Conservation (phyloP, 2,329 filamentous ascomycete genomes). For the Ophiostoma piceae region DNA sequence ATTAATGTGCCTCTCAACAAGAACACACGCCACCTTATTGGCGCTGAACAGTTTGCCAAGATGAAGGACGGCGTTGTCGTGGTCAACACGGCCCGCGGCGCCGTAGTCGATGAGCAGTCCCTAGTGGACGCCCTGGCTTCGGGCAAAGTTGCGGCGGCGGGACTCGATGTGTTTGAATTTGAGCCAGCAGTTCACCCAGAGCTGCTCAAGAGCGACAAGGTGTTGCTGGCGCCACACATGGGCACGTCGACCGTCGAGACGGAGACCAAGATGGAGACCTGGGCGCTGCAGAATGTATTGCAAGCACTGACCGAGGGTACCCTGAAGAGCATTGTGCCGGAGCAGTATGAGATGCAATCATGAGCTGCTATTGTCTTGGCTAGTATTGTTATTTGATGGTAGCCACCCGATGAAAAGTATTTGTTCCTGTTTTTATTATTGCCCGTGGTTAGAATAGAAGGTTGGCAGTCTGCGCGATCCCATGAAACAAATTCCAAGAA, state of each 20-base stretch:
- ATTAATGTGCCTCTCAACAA: conserved; percentile 43
- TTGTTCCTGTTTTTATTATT: too few relatives aligned
- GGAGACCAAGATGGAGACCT: conserved; percentile 29
- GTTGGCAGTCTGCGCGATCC: background rate
- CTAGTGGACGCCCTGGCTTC: conserved; percentile 44
- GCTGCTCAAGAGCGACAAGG: conserved; percentile 62
- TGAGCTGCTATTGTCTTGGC: background rate
- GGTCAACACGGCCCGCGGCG: conserved; percentile 53
- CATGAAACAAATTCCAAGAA: background rate
- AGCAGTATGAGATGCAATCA: conserved; percentile 20
- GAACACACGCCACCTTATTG: conserved; percentile 41
- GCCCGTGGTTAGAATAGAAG: background rate
- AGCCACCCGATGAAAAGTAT: too few relatives aligned
- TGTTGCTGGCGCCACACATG: conserved; percentile 78
- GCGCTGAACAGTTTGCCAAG: conserved; percentile 37
- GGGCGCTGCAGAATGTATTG: conserved; percentile 26
- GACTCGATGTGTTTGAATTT: conserved; percentile 49
- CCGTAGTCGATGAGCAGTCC: conserved; percentile 47
- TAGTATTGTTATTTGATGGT: background rate
- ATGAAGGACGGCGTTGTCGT: conserved; percentile 49
- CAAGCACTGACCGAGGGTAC: conserved; percentile 29
- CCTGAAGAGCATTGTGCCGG: conserved; percentile 26
- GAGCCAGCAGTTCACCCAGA: conserved; percentile 64
- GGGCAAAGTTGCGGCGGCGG: conserved; percentile 42
- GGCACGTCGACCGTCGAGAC: conserved; percentile 73